Evolutionary conservation across 108 stramenopile genomes (phyloP).

Genomic region (Cyclotella atomus): DNA sequence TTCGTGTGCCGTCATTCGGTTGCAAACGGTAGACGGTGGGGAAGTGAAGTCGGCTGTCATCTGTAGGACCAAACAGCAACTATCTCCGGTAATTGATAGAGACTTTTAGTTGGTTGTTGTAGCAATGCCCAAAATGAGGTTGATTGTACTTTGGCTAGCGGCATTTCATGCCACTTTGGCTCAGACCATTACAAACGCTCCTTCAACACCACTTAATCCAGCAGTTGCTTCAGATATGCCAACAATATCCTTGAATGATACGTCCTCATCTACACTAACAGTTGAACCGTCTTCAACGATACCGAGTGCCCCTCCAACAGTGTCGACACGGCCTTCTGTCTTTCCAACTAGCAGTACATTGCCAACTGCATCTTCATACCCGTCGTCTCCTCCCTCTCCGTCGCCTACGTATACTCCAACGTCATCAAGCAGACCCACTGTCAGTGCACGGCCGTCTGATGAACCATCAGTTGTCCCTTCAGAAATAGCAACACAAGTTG

Average conservation of each 20-base stretch:
- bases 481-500: neutral
- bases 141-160: neutral
- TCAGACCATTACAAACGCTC: neutral
- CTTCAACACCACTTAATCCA: neutral
- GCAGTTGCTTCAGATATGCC: neutral
- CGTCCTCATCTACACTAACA: neutral
- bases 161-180: neutral
- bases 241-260: neutral
- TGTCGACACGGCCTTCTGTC: no score
- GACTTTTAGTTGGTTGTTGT: no score
- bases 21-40: no score
- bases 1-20: no score
- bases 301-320: neutral
- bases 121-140: neutral
- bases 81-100: no score
- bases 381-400: no score
- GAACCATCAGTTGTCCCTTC: slow-evolving; percentile 18
- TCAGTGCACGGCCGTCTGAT: neutral
- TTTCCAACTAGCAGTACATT: no score
- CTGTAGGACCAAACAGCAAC: no score
- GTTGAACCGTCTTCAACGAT: neutral
- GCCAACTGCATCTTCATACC: no score
- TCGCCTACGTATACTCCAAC: no score
- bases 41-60: no score
- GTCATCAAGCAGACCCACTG: slow-evolving; percentile 4